These are phyloP conservation scores for Sungouiella thailandica DNA, from an alignment of 805 yeast species.

Conservation along the genomic window DNA sequence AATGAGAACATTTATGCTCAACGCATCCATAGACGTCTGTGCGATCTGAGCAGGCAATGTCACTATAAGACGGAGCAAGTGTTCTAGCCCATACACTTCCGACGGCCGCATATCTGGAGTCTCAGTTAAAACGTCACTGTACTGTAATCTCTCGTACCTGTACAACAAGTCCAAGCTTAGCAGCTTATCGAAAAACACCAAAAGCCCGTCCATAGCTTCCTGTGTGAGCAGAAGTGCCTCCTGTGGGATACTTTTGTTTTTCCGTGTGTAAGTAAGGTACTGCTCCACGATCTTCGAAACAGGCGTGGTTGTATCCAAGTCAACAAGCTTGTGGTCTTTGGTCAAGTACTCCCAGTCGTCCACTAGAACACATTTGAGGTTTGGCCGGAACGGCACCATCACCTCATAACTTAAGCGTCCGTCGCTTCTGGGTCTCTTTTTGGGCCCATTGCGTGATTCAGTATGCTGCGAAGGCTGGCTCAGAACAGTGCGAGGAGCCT, in stretches of 20 bases:
- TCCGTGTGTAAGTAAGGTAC: conserved; percentile 33
- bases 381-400: conserved; percentile 54
- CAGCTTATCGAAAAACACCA: conserved; percentile 67
- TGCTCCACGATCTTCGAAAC: conserved; percentile 50
- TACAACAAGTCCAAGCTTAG: conserved; percentile 67
- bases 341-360: conserved; percentile 94
- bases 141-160: conserved; percentile 75
- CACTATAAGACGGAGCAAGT: conserved; percentile 70
- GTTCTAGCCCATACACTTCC: conserved; percentile 67
- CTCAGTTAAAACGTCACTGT: conserved; percentile 43
- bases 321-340: conserved; percentile 65
- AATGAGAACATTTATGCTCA: conserved; percentile 53
- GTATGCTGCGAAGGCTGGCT: conserved; percentile 19
- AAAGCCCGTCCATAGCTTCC: conserved; percentile 70
- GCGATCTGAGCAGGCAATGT: conserved; percentile 80
- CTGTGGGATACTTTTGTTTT: conserved; percentile 1
- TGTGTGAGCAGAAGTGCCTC: conserved; percentile 33
- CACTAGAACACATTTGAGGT: conserved; percentile 65
- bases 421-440: conserved; percentile 8
- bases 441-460: conserved; percentile 1
- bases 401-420: conserved; percentile 42
- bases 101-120: conserved; percentile 29
- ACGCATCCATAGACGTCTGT: conserved; percentile 76
- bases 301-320: conserved; percentile 55
- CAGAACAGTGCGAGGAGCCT: not conserved